A percentile compares a stretch with the other conserved stretches of the same genome.
Conservation (phyloP, 2,329 filamentous ascomycete species). For the Stagonosporopsis cucurbitacearum region DNA sequence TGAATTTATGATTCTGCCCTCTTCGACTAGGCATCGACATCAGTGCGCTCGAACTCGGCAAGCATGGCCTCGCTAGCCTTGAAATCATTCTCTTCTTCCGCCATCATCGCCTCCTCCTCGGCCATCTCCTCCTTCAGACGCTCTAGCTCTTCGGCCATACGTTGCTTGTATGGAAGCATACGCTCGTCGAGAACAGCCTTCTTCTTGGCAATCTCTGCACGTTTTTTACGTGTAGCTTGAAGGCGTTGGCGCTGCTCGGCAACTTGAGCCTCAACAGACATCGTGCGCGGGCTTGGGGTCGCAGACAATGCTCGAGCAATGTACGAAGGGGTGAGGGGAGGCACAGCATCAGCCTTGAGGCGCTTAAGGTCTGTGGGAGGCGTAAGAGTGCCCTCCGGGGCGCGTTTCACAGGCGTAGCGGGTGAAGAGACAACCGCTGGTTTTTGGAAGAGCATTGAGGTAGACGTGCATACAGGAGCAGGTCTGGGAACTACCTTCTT, state of each 20-base stretch:
- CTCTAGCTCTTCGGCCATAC: slow-evolving; percentile 32
- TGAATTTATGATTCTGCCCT: not conserved
- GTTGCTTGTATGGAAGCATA: slow-evolving; percentile 25
- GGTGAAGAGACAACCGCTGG: not conserved
- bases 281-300: slow-evolving; percentile 4
- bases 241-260: slow-evolving; percentile 28
- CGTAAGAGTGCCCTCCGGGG: not conserved
- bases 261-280: slow-evolving; percentile 20
- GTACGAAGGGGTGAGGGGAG: not conserved
- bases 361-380: slow-evolving; percentile 21
- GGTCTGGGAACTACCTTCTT: slow-evolving; percentile 3
- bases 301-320: not conserved
- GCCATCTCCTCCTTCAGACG: slow-evolving; percentile 24
- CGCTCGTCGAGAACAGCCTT: slow-evolving; percentile 23
- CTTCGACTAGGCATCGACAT: slow-evolving; percentile 4
- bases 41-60: slow-evolving; percentile 23
- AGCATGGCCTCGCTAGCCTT: slow-evolving; percentile 25
- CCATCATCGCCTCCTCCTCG: slow-evolving; percentile 22
- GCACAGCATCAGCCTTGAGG: slow-evolving; percentile 2
- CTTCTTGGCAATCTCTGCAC: slow-evolving; percentile 23
- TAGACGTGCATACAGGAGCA: slow-evolving; percentile 2
- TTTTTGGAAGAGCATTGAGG: slow-evolving; percentile 1
- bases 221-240: slow-evolving; percentile 21
- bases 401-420: not conserved
- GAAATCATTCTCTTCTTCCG: slow-evolving; percentile 26